A percentile compares a stretch with the other conserved stretches of the same genome.
Conservation (phyloP, 2,329 filamentous ascomycete genomes). For the Didymosphaeria variabile region DNA sequence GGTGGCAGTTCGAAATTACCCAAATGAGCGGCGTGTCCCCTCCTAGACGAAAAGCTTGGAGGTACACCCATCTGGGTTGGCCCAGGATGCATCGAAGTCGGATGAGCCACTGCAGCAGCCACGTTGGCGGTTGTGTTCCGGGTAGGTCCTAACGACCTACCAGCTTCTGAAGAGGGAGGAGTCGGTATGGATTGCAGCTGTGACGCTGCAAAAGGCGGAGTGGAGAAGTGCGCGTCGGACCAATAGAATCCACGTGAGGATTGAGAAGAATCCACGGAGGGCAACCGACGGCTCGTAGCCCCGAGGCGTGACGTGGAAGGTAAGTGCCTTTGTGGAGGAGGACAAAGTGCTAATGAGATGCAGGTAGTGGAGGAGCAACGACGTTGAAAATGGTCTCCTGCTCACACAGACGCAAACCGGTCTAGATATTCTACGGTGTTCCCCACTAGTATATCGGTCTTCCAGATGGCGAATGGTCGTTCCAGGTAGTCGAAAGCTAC, state of each 20-base stretch:
- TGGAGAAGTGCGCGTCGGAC: slow-evolving; percentile 52
- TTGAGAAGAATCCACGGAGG: slow-evolving; percentile 61
- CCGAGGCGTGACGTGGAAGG: slow-evolving; percentile 41
- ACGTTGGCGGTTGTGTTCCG: slow-evolving; percentile 63
- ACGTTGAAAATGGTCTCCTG: slow-evolving; percentile 42
- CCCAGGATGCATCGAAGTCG: slow-evolving; percentile 69
- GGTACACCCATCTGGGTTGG: slow-evolving; percentile 68
- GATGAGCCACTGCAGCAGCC: slow-evolving; percentile 69
- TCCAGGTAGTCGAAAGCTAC: slow-evolving; percentile 39
- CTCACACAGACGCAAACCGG: slow-evolving; percentile 40
- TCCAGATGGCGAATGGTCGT: slow-evolving; percentile 38
- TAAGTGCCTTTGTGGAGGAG: slow-evolving; percentile 37
- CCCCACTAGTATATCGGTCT: slow-evolving; percentile 40
- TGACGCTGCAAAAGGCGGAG: slow-evolving; percentile 49
- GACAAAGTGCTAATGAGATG: slow-evolving; percentile 45
- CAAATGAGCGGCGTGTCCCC: slow-evolving; percentile 73
- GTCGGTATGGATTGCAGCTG: slow-evolving; percentile 51
- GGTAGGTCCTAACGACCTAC: slow-evolving; percentile 54
- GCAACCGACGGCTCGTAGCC: slow-evolving; percentile 45
- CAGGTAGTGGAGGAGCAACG: slow-evolving; percentile 41
- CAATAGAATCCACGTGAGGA: slow-evolving; percentile 60
- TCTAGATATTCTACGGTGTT: slow-evolving; percentile 41
- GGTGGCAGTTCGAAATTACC: slow-evolving; percentile 73
- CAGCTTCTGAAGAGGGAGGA: slow-evolving; percentile 52
- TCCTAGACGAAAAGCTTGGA: slow-evolving; percentile 74